These are phyloP conservation scores for Prasinococcaceae sp. DNA, from an alignment of 139 green algal genomes.

Conservation along the genomic window DNA sequence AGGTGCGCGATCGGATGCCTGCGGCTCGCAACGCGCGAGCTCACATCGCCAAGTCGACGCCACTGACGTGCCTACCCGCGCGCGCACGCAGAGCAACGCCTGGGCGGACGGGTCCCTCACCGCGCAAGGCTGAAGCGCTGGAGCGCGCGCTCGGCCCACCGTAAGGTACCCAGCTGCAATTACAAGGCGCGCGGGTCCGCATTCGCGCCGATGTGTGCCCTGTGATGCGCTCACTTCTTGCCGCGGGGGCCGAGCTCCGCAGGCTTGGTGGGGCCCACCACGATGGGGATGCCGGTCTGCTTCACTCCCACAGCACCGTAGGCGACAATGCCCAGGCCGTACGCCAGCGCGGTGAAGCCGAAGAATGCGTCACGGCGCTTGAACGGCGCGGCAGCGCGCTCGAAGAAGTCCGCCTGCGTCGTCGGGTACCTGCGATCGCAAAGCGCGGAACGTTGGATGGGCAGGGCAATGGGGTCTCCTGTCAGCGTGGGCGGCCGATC, in stretches of 20 bases:
- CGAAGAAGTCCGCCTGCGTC: constrained; percentile 85
- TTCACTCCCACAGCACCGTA: constrained; percentile 66
- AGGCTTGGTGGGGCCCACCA: constrained; percentile 53
- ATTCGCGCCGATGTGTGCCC: too few species aligned
- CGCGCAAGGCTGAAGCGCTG: too few species aligned
- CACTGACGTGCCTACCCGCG: too few species aligned
- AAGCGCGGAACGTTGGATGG: too few species aligned
- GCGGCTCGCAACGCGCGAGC: constrained; percentile 10
- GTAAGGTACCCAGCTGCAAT: too few species aligned
- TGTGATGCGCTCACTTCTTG: constrained; percentile 31
- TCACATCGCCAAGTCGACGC: neutral
- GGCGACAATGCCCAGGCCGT: constrained; percentile 38
- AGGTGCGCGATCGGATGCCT: neutral
- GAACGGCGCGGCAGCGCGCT: constrained; percentile 59
- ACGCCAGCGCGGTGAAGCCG: constrained; percentile 54
- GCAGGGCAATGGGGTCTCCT: neutral
- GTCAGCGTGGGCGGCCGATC: neutral
- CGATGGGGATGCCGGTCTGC: constrained; percentile 77
- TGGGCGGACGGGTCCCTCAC: too few species aligned
- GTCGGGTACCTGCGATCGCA: too few species aligned
- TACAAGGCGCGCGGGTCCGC: too few species aligned
- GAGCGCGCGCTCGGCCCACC: too few species aligned
- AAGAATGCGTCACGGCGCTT: constrained; percentile 68
- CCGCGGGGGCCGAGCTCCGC: constrained; percentile 28
- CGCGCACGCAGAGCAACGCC: too few species aligned